A percentile compares a stretch with the other conserved stretches of the same genome.
phyloP scores from a whole-genome alignment of 371 early-diverging fungal genomes.

The Mortierella sp. region DNA sequence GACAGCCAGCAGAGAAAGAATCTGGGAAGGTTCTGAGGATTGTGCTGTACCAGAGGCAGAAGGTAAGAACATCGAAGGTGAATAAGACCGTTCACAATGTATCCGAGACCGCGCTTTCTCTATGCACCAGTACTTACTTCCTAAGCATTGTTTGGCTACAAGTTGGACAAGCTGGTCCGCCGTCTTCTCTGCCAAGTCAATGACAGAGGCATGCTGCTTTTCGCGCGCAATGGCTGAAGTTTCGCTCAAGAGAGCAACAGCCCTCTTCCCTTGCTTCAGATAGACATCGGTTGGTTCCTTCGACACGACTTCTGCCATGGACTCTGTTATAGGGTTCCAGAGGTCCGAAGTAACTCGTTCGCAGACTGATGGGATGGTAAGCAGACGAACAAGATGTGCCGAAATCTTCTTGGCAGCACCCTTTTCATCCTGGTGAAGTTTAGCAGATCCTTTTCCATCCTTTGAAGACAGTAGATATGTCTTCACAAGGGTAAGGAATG shows the following conservation, averaged over 20 bases:
- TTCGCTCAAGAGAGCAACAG: slow-evolving; percentile 30
- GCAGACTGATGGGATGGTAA: slow-evolving; percentile 39
- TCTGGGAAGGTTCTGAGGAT: slow-evolving; percentile 47
- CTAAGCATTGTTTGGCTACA: slow-evolving; percentile 47
- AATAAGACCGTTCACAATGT: background rate
- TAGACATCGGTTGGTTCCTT: slow-evolving; percentile 22
- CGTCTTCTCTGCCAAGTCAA: slow-evolving; percentile 32
- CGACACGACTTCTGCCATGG: slow-evolving; percentile 31
- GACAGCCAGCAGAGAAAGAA: slow-evolving; percentile 44
- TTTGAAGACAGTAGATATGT: slow-evolving; percentile 18
- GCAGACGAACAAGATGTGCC: slow-evolving; percentile 28
- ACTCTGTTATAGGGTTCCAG: slow-evolving; percentile 33
- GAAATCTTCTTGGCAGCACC: slow-evolving; percentile 28
- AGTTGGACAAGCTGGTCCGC: slow-evolving; percentile 49
- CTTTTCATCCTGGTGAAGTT: slow-evolving; percentile 38
- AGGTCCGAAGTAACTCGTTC: slow-evolving; percentile 28
- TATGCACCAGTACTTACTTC: slow-evolving; percentile 19
- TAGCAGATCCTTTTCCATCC: slow-evolving; percentile 14
- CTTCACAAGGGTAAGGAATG: slow-evolving; percentile 23
- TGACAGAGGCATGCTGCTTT: slow-evolving; percentile 17
- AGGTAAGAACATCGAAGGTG: background rate
- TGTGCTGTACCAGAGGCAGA: slow-evolving; percentile 22
- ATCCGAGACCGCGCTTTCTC: background rate
- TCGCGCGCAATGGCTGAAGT: slow-evolving; percentile 23
- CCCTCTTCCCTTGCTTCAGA: slow-evolving; percentile 39